Evolutionary conservation across 2,329 filamentous ascomycete species (phyloP), one percentile per base, ranked within the genome.

Genomic region (Phoma sp.): DNA sequence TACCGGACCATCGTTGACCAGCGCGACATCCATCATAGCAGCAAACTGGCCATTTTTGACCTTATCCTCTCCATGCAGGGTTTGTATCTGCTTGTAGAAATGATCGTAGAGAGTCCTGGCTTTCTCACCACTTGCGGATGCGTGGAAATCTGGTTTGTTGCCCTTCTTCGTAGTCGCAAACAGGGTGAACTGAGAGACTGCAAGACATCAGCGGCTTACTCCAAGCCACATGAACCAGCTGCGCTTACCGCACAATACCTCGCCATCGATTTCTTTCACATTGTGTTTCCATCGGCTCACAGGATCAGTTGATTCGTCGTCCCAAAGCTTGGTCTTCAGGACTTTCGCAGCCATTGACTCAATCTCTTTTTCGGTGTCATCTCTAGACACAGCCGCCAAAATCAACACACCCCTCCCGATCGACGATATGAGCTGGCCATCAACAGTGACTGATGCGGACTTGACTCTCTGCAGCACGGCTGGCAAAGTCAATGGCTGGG

Each of bases 41-140:
- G 96, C 93, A 74, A 99, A 99, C 27, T 93, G 86, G n/a, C 96
- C 95, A 72, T 99, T 89, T 72, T 96, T 92, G 54, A 99, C 93
- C 60, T 83, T 87, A 7, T 91, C 89, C 6, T 83, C 75, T 4
- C 79, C 75, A 73, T 98, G 96, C 2, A 86, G 82, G 48, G 87
- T 81, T 65, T 87, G 83, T 37, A 98, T 86, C 65, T 89, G 90
- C 45, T 84, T 78, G 64, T 93, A 86, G 78, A 99, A 98, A 70
- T 88, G 82, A 50, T 93, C 85, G 72, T 98, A 99, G 6, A 98
- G 81, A 57, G 83, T 83, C 66, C 86, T 90, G 23, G 93, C 95
- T 52, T 93, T 86, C 9, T 90, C 86, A 3, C 88, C 88, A 42
- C 85, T 85, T 57, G 93, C 88, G 5, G 95, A 93, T 10, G 89